Percentiles rank a stretch among this genome's conserved stretches.
Conservation (phyloP, 805 yeast species). For the Osmozyma mogii region DNA sequence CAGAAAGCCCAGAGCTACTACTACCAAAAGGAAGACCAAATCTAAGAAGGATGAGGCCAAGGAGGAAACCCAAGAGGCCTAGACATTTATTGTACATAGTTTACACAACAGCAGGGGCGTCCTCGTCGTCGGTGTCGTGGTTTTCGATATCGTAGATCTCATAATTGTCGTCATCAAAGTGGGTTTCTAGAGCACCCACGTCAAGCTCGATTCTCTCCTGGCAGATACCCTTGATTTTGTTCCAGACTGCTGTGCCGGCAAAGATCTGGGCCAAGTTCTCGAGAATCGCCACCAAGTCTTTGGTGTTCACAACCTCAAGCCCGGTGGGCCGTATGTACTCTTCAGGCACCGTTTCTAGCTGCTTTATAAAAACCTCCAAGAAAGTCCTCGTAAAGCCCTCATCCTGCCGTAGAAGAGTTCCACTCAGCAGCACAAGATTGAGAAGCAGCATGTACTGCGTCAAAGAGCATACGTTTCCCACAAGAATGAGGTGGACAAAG, state of each 20-base stretch:
- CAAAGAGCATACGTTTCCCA: conserved; percentile 58
- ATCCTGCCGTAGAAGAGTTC: conserved; percentile 14
- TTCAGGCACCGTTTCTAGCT: conserved; percentile 33
- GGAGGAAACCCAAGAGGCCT: too few relatives aligned
- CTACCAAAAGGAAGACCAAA: too few relatives aligned
- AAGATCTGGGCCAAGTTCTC: background rate
- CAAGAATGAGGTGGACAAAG: conserved; percentile 39
- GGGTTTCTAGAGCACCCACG: background rate
- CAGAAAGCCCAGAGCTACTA: too few relatives aligned
- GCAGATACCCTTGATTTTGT: background rate
- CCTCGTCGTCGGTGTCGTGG: background rate
- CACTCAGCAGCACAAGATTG: conserved; percentile 31
- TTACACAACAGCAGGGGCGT: background rate
- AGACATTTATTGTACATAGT: too few relatives aligned
- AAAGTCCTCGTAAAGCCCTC: conserved; percentile 22
- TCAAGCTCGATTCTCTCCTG: background rate
- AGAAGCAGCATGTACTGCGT: conserved; percentile 56
- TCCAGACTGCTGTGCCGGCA: background rate
- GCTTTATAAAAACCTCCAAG: conserved; percentile 22
- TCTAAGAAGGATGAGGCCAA: too few relatives aligned
- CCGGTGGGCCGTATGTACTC: conserved; percentile 23
- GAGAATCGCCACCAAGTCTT: background rate
- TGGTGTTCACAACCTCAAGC: background rate
- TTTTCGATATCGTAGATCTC: background rate
- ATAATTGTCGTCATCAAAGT: background rate